Evolutionary conservation across 345 rosid species (phyloP).

Genomic region (Cardamine chenopodiifolia): DNA sequence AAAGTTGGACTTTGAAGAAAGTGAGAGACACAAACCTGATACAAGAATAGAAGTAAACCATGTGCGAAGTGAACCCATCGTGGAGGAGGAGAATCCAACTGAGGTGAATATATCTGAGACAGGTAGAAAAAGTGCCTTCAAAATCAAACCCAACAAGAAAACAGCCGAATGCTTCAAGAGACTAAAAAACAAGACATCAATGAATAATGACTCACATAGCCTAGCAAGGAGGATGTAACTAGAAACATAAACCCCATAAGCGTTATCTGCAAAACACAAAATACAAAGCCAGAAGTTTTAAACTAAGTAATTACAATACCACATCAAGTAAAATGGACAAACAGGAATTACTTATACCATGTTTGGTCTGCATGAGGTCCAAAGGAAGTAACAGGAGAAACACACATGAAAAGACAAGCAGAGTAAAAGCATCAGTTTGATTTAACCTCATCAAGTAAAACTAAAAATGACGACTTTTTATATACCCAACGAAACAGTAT

Average conservation of each 20-base stretch:
- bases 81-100: slow-evolving; percentile 88
- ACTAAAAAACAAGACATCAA: slow-evolving; percentile 14
- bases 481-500: not conserved
- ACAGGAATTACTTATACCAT: slow-evolving; percentile 58
- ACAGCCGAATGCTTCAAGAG: not conserved
- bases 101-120: slow-evolving; percentile 46
- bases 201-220: slow-evolving; percentile 70
- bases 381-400: slow-evolving; percentile 26
- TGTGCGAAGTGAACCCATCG: slow-evolving; percentile 98
- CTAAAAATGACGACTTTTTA: not conserved
- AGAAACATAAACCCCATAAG: slow-evolving; percentile 92
- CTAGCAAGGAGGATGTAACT: slow-evolving; percentile 75
- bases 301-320: not conserved
- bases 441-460: slow-evolving; percentile 3
- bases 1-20: not conserved
- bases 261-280: slow-evolving; percentile 66
- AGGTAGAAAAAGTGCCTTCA: slow-evolving; percentile 20
- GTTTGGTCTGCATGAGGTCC: slow-evolving; percentile 74
- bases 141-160: slow-evolving; percentile 8
- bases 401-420: slow-evolving; percentile 34
- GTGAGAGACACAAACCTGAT: slow-evolving; percentile 65
- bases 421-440: slow-evolving; percentile 28
- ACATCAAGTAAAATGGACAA: slow-evolving; percentile 3
- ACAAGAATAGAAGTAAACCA: slow-evolving; percentile 89
- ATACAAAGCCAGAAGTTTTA: not conserved